phyloP scores from a whole-genome alignment of 1,284 basidiomycete species.

The Chondrostereum purpureum region DNA sequence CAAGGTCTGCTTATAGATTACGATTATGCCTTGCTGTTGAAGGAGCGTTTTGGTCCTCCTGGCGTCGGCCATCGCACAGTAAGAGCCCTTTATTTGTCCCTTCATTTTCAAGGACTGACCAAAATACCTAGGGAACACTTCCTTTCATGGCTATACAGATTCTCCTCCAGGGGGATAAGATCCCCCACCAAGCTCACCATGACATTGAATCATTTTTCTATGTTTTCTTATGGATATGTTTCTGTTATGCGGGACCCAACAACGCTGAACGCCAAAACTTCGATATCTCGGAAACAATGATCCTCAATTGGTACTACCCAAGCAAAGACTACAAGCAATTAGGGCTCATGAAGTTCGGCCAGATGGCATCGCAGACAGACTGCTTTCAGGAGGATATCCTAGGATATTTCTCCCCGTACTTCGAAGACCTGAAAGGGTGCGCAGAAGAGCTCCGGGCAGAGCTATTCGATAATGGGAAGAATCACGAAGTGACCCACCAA shows the following conservation, averaged over 20 bases:
- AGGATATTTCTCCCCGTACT: background rate
- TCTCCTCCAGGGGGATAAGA: background rate
- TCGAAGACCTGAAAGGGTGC: background rate
- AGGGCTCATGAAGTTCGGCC: background rate
- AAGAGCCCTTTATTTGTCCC: constrained; percentile 1
- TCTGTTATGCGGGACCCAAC: background rate
- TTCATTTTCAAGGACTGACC: background rate
- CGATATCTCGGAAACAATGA: background rate
- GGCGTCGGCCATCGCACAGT: constrained; percentile 5
- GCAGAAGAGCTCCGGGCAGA: background rate
- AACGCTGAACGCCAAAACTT: background rate
- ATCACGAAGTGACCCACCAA: background rate
- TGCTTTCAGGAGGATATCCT: background rate
- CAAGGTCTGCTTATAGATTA: constrained; percentile 9
- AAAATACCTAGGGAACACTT: constrained; percentile 5
- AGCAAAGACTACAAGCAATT: background rate
- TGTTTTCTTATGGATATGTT: background rate
- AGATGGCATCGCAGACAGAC: background rate
- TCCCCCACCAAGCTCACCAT: constrained; percentile 4
- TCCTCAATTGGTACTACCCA: background rate
- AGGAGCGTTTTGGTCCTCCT: background rate
- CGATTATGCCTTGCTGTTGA: constrained; percentile 3
- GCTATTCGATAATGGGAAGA: background rate
- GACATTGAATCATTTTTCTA: constrained; percentile 8
- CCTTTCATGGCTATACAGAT: constrained; percentile 9